Evolutionary conservation across 139 green algal species (phyloP).

Genomic region (Bryopsis sp.): DNA sequence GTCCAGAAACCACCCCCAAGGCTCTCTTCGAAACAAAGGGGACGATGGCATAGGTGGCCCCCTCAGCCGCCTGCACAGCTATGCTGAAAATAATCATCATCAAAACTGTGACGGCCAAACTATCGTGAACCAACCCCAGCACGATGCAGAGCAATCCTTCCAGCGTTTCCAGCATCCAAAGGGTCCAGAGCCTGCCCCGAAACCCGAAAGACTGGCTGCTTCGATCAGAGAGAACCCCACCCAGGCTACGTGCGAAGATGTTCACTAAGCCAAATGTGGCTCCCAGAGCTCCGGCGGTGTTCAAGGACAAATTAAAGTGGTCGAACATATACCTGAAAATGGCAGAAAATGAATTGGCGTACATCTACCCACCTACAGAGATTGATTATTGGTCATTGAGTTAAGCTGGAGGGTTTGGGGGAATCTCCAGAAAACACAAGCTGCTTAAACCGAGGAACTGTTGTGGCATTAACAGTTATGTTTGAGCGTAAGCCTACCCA

Average conservation of each 20-base stretch:
- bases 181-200: slow-evolving; percentile 67
- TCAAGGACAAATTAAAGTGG: slow-evolving; percentile 51
- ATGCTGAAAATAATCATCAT: slow-evolving; percentile 79
- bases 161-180: slow-evolving; percentile 30
- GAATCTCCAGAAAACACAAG: too few species aligned
- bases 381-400: too few species aligned
- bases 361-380: too few species aligned
- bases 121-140: slow-evolving; percentile 53
- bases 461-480: too few species aligned
- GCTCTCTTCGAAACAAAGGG: slow-evolving; percentile 79
- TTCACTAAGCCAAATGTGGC: slow-evolving; percentile 88
- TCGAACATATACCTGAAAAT: slow-evolving; percentile 71
- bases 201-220: slow-evolving; percentile 43
- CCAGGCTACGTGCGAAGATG: slow-evolving; percentile 73
- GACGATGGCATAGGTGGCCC: slow-evolving; percentile 70
- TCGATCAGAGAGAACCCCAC: slow-evolving; percentile 62
- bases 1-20: slow-evolving; percentile 75
- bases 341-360: too few species aligned
- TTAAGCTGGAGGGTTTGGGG: too few species aligned
- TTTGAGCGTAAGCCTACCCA: too few species aligned
- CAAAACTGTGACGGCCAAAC: slow-evolving; percentile 57
- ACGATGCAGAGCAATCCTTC: slow-evolving; percentile 57
- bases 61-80: slow-evolving; percentile 54
- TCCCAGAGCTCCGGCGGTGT: slow-evolving; percentile 49
- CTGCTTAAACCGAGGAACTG: too few species aligned